Evolutionary conservation across 2,329 filamentous ascomycete genomes (phyloP).

Genomic region (Ramularia endophylla): DNA sequence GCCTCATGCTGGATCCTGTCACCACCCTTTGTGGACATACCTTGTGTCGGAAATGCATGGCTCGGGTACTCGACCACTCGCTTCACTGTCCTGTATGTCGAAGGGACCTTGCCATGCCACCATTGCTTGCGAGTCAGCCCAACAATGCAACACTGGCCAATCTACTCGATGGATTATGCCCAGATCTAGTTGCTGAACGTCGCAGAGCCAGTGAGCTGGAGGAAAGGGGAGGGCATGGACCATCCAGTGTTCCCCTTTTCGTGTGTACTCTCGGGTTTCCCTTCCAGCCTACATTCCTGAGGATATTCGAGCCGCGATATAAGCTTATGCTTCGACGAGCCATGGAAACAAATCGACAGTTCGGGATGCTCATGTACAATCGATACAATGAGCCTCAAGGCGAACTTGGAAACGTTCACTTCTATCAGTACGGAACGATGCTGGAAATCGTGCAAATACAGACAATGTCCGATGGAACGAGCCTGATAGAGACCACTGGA

Average conservation of each 20-base stretch:
- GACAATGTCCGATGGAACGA: slow-evolving; percentile 71
- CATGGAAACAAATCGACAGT: slow-evolving; percentile 65
- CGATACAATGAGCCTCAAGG: slow-evolving; percentile 47
- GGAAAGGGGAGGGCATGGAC: slow-evolving; percentile 49
- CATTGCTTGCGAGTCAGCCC: slow-evolving; percentile 44
- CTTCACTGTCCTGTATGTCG: slow-evolving; percentile 77
- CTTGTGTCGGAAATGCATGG: slow-evolving; percentile 75
- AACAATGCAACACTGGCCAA: slow-evolving; percentile 58
- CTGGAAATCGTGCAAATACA: slow-evolving; percentile 70
- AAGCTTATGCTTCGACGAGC: slow-evolving; percentile 80
- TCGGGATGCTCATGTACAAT: slow-evolving; percentile 79
- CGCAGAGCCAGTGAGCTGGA: slow-evolving; percentile 52
- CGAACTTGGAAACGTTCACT: slow-evolving; percentile 49
- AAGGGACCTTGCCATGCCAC: slow-evolving; percentile 52
- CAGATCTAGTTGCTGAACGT: slow-evolving; percentile 57
- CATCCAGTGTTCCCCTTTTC: slow-evolving; percentile 65
- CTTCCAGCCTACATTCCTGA: slow-evolving; percentile 74
- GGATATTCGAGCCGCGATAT: slow-evolving; percentile 91
- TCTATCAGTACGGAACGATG: slow-evolving; percentile 71
- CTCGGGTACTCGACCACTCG: slow-evolving; percentile 69
- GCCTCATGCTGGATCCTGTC: slow-evolving; percentile 71
- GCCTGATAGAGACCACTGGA: slow-evolving; percentile 71
- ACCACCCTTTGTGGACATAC: slow-evolving; percentile 87
- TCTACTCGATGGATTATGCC: slow-evolving; percentile 64
- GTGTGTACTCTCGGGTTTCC: slow-evolving; percentile 79